Conservation (phyloP, 2,329 filamentous ascomycete species). For the Botrytis byssoidea region DNA sequence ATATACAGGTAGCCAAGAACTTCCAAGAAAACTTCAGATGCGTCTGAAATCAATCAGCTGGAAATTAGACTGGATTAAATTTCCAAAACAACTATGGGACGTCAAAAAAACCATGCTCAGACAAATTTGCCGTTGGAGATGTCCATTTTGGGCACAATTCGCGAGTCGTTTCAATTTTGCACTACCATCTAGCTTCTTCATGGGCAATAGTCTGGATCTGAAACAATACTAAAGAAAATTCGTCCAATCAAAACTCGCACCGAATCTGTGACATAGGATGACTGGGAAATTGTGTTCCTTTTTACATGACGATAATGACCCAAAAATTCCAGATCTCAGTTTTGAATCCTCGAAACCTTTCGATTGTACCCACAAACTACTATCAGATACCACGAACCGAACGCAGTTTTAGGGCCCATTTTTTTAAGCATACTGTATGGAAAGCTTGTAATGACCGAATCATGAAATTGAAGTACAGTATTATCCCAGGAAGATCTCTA, state of each 20-base stretch:
- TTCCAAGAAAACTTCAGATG: conserved; percentile 14
- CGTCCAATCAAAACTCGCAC: not conserved
- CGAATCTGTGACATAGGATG: not conserved
- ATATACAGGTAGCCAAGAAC: conserved; percentile 18
- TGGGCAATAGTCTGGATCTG: not conserved
- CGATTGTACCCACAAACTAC: not conserved
- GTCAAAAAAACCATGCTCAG: conserved; percentile 5
- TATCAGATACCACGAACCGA: not conserved
- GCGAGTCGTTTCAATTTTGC: conserved; percentile 4
- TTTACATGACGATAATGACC: not conserved
- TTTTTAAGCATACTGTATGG: not conserved
- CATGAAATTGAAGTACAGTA: not conserved
- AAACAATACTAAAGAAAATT: not conserved
- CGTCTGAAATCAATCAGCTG: not conserved
- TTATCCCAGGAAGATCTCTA: not conserved
- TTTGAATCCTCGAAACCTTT: not conserved
- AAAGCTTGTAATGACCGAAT: not conserved
- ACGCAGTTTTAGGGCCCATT: not conserved
- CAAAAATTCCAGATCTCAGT: not conserved
- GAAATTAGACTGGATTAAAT: not conserved
- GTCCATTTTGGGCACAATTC: not conserved
- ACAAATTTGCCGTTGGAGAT: not conserved
- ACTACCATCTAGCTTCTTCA: not conserved
- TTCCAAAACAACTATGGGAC: conserved; percentile 14
- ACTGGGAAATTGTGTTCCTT: not conserved